phyloP scores from a whole-genome alignment of 148 eudicot genomes.

The Diospyros kaki region DNA sequence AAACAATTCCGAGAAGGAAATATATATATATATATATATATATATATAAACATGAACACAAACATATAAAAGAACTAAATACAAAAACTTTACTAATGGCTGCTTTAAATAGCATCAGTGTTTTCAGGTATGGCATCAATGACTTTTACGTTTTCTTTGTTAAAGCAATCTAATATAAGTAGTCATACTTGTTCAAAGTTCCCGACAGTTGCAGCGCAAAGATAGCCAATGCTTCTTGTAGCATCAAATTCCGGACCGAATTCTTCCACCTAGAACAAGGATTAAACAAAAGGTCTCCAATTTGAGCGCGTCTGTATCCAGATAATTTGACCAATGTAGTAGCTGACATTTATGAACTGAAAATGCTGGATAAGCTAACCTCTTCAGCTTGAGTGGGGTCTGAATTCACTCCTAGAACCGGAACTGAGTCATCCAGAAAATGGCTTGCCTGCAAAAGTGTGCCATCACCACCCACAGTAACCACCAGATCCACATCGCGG shows the following conservation, averaged over 20 bases:
- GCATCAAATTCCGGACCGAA: conserved; percentile 73
- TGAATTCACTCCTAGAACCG: conserved; percentile 89
- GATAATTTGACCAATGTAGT: background rate
- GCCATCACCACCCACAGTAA: conserved; percentile 93
- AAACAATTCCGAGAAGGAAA: background rate
- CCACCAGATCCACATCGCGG: conserved; percentile 71
- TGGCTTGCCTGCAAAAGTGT: conserved; percentile 92
- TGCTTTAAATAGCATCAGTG: too few relatives aligned
- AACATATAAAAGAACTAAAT: too few relatives aligned
- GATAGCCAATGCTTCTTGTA: conserved; percentile 88
- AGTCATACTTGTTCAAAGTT: conserved; percentile 82
- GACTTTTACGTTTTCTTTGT: background rate
- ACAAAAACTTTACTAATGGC: too few relatives aligned
- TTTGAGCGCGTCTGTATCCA: background rate
- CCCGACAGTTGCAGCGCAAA: conserved; percentile 73
- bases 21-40: background rate
- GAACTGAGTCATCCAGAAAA: conserved; percentile 71
- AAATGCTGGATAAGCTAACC: conserved; percentile 33
- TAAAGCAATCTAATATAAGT: background rate
- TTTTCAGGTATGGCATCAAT: too few relatives aligned
- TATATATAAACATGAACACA: background rate
- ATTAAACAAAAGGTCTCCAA: background rate
- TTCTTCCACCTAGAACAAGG: conserved; percentile 43
- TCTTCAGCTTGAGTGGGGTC: conserved; percentile 84
- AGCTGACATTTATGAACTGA: background rate